Evolutionary conservation across 2,329 filamentous ascomycete species (phyloP), one percentile per base, ranked within the genome.

Genomic region (Talaromyces sp.): DNA sequence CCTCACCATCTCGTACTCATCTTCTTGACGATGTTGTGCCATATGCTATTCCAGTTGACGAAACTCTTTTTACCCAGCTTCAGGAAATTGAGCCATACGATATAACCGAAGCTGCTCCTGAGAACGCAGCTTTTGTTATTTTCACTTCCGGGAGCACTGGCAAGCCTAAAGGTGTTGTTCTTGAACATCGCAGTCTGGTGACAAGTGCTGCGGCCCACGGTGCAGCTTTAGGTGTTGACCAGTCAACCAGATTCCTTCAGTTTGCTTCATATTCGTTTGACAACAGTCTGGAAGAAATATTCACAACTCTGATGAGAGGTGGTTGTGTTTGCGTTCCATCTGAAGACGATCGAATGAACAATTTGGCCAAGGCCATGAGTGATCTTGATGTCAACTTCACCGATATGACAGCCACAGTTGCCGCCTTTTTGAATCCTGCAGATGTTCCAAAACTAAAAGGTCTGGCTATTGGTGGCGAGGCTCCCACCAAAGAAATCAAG

Each of bases 391-490:
- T 84, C 38, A 85, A 82, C 53, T 85, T 83, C 78, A 83, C 81
- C 0, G 85, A 86, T 68, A 81, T 89, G 74, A 90, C 88, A 0
- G 84, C 86, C 0, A 81, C 85, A 0, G 80, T 89, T n/a, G 86
- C 86, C 0, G 74, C 79, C 2, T 74, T 83, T 5, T 64, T 84
- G 15, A 74, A 78, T 1, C 65, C 65, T 22, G 51, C 56, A 11
- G 65, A 67, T 27, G 65, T 67, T 43, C 65, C 13, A 74, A 80
- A 0, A 72, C 75, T 60, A 78, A 81, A 7, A 77, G 84, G 6
- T 73, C 78, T 17, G 76, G 75, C 1, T 71, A 84, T 19, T 71
- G 76, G 73, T 65, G 72, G 80, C n/a, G 81, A 83, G 64, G 78
- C 80, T 1, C 75, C 75, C 2, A 77, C 80, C 0, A 74, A 77